Conservation (phyloP, 495 filamentous ascomycete species). For the Astrocystis sublimbata region DNA sequence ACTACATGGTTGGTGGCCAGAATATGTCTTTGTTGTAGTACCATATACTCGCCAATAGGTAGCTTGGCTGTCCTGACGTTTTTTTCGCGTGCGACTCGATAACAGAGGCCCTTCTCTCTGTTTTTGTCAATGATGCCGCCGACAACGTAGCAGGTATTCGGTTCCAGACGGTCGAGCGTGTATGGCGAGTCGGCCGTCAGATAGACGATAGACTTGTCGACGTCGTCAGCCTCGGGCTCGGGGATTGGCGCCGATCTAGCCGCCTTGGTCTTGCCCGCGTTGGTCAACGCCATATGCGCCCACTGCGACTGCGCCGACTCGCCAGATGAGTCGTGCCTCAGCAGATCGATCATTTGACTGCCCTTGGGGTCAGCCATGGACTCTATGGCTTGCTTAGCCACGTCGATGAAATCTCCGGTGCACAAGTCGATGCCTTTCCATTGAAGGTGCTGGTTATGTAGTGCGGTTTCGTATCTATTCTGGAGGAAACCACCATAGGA, state of each 20-base stretch:
- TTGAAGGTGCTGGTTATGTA: conserved; percentile 63
- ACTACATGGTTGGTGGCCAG: conserved; percentile 92
- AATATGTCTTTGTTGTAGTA: conserved; percentile 80
- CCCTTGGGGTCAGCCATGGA: conserved; percentile 57
- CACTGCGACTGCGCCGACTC: conserved; percentile 28
- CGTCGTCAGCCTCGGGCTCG: conserved; percentile 37
- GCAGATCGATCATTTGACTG: conserved; percentile 56
- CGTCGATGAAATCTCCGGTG: conserved; percentile 67
- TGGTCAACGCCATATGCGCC: background rate
- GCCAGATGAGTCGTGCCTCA: conserved; percentile 45
- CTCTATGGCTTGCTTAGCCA: conserved; percentile 58
- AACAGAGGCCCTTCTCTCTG: conserved; percentile 89
- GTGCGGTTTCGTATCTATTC: conserved; percentile 72
- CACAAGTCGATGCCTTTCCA: conserved; percentile 79
- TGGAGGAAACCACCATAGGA: conserved; percentile 76
- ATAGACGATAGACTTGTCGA: conserved; percentile 66
- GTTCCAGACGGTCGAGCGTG: conserved; percentile 75
- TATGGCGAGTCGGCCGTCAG: conserved; percentile 83
- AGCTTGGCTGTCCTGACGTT: conserved; percentile 85
- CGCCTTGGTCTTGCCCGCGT: conserved; percentile 24
- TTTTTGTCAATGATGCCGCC: conserved; percentile 96
- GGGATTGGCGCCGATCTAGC: conserved; percentile 21
- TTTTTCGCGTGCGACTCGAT: conserved; percentile 70
- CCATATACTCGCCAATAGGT: conserved; percentile 88
- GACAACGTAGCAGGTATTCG: conserved; percentile 87